Base-by-base conservation (phyloP, 2,329 filamentous ascomycete species). In the Neofusicoccum ribis region DNA sequence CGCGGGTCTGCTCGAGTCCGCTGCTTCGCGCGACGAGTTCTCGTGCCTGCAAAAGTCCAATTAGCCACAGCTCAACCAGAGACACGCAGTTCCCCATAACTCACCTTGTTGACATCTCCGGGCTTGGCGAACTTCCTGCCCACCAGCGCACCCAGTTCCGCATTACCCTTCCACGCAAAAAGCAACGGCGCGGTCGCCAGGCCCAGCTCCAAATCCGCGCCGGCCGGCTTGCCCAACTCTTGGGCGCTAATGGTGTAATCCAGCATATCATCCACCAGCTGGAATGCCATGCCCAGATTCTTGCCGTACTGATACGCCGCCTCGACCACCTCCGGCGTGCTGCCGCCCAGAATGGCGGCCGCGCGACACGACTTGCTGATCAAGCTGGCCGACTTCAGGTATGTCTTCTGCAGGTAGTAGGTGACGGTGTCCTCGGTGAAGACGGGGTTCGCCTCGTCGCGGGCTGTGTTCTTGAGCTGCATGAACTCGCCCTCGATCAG, bases 401-500 rank as follows among this genome's bases (percentile, higher is more conserved):
- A 99, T 34, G 95, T 99, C 85, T 99, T 99, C 76, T 97, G 92
- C 59, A 99, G 84, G 76, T 99, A 99, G 80, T 99, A 98, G 31
- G 88, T 86, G 67, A 99, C 86, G 1, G 93, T 91, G 62, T 97
- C 91, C 73, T 97, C 92, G 1, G 90, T 95, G 86, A 91, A 98
- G 9, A 85, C 82, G 0, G 94, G 94, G 70, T 91, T 89, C 69
- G 86, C 84, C 82, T 98, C 94, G 76, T 97, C 94, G 69, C 87
- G 85, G 51, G 91, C 91, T 1, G 95, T 98, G 79, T 99, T 99
- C 82, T 97, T 96, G 72, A 99, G 83, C 82, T 99, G 95, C 95
- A 99, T 99, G 82, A 99, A 98, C 79, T 99, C 95, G 74, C 95
- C 95, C 81, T 99, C 95, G 20, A 99, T 93, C 31, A 99, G 83